phyloP scores from a whole-genome alignment of 345 rosid genomes.

The Gossypium arboreum region DNA sequence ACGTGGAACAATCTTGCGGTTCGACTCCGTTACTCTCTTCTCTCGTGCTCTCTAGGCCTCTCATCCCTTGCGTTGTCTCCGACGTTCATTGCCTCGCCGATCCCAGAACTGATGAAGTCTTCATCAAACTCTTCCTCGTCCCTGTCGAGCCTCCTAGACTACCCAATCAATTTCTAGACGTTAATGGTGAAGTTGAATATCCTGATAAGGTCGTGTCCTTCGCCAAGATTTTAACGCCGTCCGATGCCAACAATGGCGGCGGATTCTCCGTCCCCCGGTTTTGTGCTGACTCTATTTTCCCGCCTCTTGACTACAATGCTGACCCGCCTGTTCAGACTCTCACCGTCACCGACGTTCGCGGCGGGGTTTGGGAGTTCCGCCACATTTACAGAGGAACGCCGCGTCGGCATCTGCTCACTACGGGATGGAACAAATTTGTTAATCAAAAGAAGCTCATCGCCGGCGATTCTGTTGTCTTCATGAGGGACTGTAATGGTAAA shows the following conservation, averaged over 20 bases:
- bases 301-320: slow-evolving; percentile 62
- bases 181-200: slow-evolving; percentile 19
- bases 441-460: slow-evolving; percentile 82
- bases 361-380: slow-evolving; percentile 67
- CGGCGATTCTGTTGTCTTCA: slow-evolving; percentile 82
- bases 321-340: slow-evolving; percentile 87
- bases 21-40: slow-evolving; percentile 26
- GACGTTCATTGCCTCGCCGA: slow-evolving; percentile 58
- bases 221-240: slow-evolving; percentile 74
- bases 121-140: slow-evolving; percentile 41
- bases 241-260: slow-evolving; percentile 95
- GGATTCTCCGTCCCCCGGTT: slow-evolving; percentile 93
- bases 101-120: slow-evolving; percentile 74
- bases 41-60: slow-evolving; percentile 26
- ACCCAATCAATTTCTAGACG: neutral
- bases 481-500: slow-evolving; percentile 51
- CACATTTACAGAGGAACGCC: slow-evolving; percentile 93
- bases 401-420: slow-evolving; percentile 76
- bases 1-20: slow-evolving; percentile 53
- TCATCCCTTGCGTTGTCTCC: slow-evolving; percentile 45
- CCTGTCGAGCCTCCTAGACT: slow-evolving; percentile 20
- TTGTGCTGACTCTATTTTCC: slow-evolving; percentile 86
- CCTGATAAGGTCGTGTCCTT: slow-evolving; percentile 45
- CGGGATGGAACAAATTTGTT: slow-evolving; percentile 97
- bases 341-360: slow-evolving; percentile 62